Base-by-base conservation (phyloP, 164 flowering plant genomes). In the Paratinospora sagittata region DNA sequence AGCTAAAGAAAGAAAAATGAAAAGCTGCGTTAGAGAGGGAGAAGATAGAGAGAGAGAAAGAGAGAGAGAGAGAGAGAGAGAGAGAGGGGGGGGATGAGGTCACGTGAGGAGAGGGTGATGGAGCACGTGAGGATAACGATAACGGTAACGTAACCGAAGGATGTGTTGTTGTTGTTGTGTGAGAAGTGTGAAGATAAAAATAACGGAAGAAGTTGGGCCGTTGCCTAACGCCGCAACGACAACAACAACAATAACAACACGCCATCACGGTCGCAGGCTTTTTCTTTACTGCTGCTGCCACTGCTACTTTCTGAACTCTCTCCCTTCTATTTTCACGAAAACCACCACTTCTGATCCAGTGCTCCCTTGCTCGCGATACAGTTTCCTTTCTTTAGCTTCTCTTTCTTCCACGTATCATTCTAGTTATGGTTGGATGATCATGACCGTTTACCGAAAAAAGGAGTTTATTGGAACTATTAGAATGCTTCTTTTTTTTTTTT, bases 101-200 rank as follows among this genome's bases (percentile, higher is more conserved):
- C 84, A 83, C 84, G 71, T 83, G 83, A 82, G 73, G 68, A 63
- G 73, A 1, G 62, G 65, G 71, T 68, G 78, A 76, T 69, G 73
- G 67, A 73, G 72, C 83, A 80, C 83, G 83, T 78, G 82, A 78
- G 16, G 16, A 9, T 30, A 66, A 63, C 64, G 64, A 39, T 57
- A 27, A 41, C 69, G 24, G 5, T n/a, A 9, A 17, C 21, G 26
- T 0, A n/a, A n/a, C 63, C 13, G 34, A 30, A 30, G 4, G 3
- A 4, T 30, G 34, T 30, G 4, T 1, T 4, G 34, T 2, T 30
- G 34, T 4, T 1, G 4, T 4, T 1, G 4, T 30, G 64, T 7
- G 64, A 61, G 2, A 2, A 9, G 63, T 60, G 63, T 23, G 63
- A 23, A 58, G 26, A 13, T 3, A 21, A 23, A 19, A 11, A 23